Percentiles rank a stretch among this genome's conserved stretches.
phyloP scores from a whole-genome alignment of 257 asterid species.

The Salvia hispanica region DNA sequence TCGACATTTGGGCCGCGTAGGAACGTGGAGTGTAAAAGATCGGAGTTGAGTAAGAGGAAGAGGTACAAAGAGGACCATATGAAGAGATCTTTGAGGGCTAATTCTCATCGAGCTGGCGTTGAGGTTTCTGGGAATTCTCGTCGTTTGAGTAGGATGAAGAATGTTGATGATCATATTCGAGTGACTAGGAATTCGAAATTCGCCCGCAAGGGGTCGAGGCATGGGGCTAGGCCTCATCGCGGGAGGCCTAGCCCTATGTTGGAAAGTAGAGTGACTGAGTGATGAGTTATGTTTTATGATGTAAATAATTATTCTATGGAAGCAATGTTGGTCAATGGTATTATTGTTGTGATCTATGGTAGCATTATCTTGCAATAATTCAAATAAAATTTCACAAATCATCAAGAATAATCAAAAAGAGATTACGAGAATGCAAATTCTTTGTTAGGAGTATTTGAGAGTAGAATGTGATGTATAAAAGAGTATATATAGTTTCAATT shows the following conservation, averaged over 20 bases:
- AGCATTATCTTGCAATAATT: no score
- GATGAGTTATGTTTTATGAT: no score
- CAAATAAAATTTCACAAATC: no score
- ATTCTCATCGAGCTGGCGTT: constrained; percentile 41
- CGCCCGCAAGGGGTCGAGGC: constrained; percentile 38
- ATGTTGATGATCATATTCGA: constrained; percentile 39
- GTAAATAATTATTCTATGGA: no score
- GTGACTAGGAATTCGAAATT: constrained; percentile 56
- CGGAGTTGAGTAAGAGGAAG: constrained; percentile 28
- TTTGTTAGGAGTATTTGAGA: no score
- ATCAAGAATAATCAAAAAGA: no score
- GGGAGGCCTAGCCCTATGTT: constrained; percentile 13
- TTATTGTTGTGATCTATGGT: no score
- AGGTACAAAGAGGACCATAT: constrained; percentile 51
- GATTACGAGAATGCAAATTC: no score
- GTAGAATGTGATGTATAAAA: no score
- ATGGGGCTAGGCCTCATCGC: constrained; percentile 34
- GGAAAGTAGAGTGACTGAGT: no score
- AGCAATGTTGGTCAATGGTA: no score
- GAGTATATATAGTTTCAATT: no score
- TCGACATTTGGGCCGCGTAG: constrained; percentile 23
- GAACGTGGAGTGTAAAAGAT: constrained; percentile 26
- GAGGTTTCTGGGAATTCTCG: constrained; percentile 33
- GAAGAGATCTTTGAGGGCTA: constrained; percentile 60
- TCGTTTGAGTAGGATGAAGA: constrained; percentile 32